Base-by-base conservation (phyloP, 495 filamentous ascomycete genomes). In the Talaromyces ruber region DNA sequence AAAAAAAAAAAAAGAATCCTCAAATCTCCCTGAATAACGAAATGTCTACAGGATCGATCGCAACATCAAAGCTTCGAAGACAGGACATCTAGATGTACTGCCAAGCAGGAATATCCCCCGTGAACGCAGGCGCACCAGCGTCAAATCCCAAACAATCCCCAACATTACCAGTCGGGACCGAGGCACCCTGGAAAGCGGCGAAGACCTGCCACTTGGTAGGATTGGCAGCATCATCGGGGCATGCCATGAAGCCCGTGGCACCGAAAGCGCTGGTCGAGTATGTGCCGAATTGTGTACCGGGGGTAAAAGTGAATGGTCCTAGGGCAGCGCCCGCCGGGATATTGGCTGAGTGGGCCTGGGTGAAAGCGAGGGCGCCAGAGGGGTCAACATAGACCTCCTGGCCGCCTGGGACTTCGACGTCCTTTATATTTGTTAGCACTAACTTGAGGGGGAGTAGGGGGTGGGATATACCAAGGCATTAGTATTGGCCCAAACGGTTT, bases 361-460 rank as follows among this genome's bases (percentile, higher is more conserved):
- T 86, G 77, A 83, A 89, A 59, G 69, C 72, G 34, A 91, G 70
- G 28, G 80, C 75, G 56, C 87, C 87, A 26, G 74, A 68, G 4
- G 80, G 73, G 18, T 66, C 70, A 34, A 90, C 75, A 70, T 88
- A 91, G 72, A 84, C 79, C 61, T 74, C 72, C 66, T 90, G 86
- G 24, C 88, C 86, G 51, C 86, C 87, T 18, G 88, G 85, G 28
- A 90, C 86, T 53, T 74, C 67, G 61, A 82, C 80, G 64, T 78
- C 66, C 76, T 73, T 61, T 24, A 32, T 21, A 30, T 18, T 30
- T 60, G 32, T 60, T 68, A 64, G 63, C 3, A 1, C 4, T 1
- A 56, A 37, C 43, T 47, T 22, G 5, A 14, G 14, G 43, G 43
- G 21, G 39, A 8, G 11, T 54, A 34, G 45, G 62, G 28, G 66